phyloP scores from a whole-genome alignment of 495 filamentous ascomycete genomes.

The Immersiella caudata region DNA sequence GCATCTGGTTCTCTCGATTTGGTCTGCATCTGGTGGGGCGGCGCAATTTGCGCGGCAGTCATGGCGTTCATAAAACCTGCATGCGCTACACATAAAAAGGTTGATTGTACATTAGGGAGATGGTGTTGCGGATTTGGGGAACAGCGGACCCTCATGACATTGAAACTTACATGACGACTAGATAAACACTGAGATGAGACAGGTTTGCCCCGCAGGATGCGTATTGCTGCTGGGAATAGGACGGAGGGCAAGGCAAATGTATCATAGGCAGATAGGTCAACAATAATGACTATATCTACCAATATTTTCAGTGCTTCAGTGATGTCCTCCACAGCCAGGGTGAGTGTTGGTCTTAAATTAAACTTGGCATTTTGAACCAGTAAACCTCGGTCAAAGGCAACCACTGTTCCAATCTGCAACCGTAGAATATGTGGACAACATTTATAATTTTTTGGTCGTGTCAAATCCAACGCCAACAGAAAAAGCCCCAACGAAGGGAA shows the following conservation, averaged over 20 bases:
- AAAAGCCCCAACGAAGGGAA: too few species aligned
- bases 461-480: too few species aligned
- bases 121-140: conserved; percentile 9
- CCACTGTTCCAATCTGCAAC: too few species aligned
- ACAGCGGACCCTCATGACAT: conserved; percentile 10
- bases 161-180: conserved; percentile 17
- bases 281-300: conserved; percentile 5
- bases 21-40: conserved; percentile 29
- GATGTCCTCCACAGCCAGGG: too few species aligned
- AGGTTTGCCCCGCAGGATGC: conserved; percentile 15
- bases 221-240: not conserved
- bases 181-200: conserved; percentile 13
- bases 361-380: too few species aligned
- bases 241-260: conserved; percentile 11
- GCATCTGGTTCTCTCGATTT: conserved; percentile 26
- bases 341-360: too few species aligned
- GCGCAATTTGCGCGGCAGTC: conserved; percentile 25
- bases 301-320: not conserved
- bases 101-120: conserved; percentile 26
- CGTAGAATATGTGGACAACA: too few species aligned
- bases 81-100: conserved; percentile 24
- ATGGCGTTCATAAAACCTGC: conserved; percentile 32
- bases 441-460: too few species aligned
- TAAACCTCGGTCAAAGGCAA: too few species aligned
- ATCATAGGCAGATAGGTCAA: conserved; percentile 13